phyloP scores from a whole-genome alignment of 2,329 filamentous ascomycete genomes.

The Hypoxylon sp. region DNA sequence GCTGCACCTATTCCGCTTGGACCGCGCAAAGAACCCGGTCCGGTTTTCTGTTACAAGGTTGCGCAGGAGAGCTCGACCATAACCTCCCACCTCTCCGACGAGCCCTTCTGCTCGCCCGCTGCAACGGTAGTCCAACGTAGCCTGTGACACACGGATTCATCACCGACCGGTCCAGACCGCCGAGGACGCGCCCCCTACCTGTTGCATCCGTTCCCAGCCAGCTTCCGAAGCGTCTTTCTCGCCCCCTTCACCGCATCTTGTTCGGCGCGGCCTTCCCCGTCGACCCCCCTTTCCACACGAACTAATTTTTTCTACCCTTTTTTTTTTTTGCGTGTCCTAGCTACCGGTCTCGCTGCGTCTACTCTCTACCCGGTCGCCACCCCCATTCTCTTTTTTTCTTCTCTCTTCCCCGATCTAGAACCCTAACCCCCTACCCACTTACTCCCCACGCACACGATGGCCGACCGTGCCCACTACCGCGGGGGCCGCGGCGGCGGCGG shows the following conservation, averaged over 20 bases:
- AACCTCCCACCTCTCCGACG: slow-evolving; percentile 22
- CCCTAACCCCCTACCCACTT: slow-evolving; percentile 18
- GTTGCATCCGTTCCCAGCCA: slow-evolving; percentile 26
- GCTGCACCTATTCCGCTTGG: not conserved
- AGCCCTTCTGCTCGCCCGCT: slow-evolving; percentile 20
- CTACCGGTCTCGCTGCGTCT: not conserved
- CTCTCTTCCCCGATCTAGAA: slow-evolving; percentile 7
- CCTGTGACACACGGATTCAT: slow-evolving; percentile 31
- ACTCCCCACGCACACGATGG: slow-evolving; percentile 48
- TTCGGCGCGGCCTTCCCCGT: slow-evolving; percentile 12
- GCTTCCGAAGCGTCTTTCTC: slow-evolving; percentile 19
- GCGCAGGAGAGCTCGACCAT: slow-evolving; percentile 22
- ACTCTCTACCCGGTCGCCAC: not conserved
- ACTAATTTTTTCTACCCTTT: not conserved
- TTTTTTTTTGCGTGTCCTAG: not conserved
- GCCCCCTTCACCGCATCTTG: slow-evolving; percentile 32
- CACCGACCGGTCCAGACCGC: slow-evolving; percentile 36
- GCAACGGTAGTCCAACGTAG: slow-evolving; percentile 32
- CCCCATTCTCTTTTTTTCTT: too few relatives aligned
- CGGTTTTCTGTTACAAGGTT: slow-evolving; percentile 25
- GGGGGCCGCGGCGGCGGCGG: slow-evolving; percentile 56
- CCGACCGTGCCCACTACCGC: slow-evolving; percentile 59
- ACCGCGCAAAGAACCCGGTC: slow-evolving; percentile 11
- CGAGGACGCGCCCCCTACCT: slow-evolving; percentile 23
- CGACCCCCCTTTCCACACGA: not conserved